Conservation (phyloP, 495 filamentous ascomycete species). For the Poronia punctata region DNA sequence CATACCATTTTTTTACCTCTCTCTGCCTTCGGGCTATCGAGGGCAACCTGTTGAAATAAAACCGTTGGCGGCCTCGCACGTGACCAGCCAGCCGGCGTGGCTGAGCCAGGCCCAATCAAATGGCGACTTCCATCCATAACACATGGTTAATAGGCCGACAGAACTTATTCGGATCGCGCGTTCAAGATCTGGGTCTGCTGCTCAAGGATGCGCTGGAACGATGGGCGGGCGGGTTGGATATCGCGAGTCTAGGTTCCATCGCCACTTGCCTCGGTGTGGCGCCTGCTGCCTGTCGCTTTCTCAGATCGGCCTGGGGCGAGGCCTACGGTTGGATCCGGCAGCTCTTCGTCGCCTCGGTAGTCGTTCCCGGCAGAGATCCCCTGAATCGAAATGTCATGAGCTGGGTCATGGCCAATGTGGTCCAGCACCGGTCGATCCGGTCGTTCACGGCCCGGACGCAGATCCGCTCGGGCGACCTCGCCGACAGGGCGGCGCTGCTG, state of each 20-base stretch:
- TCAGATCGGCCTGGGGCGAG: slow-evolving; percentile 22
- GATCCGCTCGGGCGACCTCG: slow-evolving; percentile 18
- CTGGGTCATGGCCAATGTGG: slow-evolving; percentile 36
- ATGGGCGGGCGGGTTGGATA: slow-evolving; percentile 23
- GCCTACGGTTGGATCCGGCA: slow-evolving; percentile 34
- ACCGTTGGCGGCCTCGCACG: neutral
- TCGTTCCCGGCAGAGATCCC: slow-evolving; percentile 32
- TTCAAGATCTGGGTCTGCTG: slow-evolving; percentile 20
- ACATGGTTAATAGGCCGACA: slow-evolving; percentile 9
- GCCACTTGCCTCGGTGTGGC: slow-evolving; percentile 22
- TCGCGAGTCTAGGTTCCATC: slow-evolving; percentile 25
- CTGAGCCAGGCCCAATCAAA: no score
- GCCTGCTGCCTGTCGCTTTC: slow-evolving; percentile 22
- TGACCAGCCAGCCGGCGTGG: no score
- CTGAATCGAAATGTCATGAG: slow-evolving; percentile 39
- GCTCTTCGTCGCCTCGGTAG: slow-evolving; percentile 36
- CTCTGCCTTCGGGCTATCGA: neutral
- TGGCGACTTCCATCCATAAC: no score
- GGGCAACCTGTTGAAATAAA: neutral
- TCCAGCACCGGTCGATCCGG: slow-evolving; percentile 26
- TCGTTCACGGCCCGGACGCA: slow-evolving; percentile 37
- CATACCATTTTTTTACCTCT: neutral
- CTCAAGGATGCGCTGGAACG: slow-evolving; percentile 20
- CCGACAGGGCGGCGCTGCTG: slow-evolving; percentile 31
- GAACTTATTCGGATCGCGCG: slow-evolving; percentile 16